Conservation (phyloP, 371 early-diverging fungal genomes). For the Circinella minor region DNA sequence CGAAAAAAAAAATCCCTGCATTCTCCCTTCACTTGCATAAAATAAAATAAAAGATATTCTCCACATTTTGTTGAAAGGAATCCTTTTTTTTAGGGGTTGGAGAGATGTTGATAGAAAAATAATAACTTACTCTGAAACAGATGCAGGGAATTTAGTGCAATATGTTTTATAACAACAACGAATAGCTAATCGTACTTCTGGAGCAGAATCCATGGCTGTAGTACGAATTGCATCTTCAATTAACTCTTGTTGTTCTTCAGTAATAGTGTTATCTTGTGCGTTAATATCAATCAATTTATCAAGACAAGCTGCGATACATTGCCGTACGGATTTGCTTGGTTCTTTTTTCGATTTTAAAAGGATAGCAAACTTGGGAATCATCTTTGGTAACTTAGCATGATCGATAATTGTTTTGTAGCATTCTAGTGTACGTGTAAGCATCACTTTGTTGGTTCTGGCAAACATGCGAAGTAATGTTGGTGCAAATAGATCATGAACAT, state of each 20-base stretch:
- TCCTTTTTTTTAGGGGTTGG: no score
- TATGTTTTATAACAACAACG: slow-evolving; percentile 50
- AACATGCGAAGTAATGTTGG: slow-evolving; percentile 54
- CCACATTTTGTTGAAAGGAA: no score
- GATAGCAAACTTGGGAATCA: slow-evolving; percentile 45
- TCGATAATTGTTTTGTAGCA: slow-evolving; percentile 47
- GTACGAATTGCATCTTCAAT: slow-evolving; percentile 51
- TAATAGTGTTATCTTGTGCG: slow-evolving; percentile 25
- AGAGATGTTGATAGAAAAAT: no score
- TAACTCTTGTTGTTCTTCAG: slow-evolving; percentile 33
- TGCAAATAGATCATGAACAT: slow-evolving; percentile 44
- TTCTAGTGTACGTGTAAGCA: slow-evolving; percentile 44
- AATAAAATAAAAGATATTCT: no score
- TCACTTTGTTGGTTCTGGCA: slow-evolving; percentile 64
- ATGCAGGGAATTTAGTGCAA: slow-evolving; percentile 45
- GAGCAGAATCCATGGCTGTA: slow-evolving; percentile 53
- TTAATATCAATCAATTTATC: slow-evolving; percentile 43
- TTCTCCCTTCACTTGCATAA: neutral
- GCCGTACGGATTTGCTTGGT: slow-evolving; percentile 49
- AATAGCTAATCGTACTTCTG: slow-evolving; percentile 52
- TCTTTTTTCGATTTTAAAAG: slow-evolving; percentile 23
- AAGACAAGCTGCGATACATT: slow-evolving; percentile 47
- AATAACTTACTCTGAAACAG: slow-evolving; percentile 23
- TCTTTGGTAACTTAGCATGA: slow-evolving; percentile 33
- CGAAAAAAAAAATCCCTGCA: neutral